Base-by-base conservation (phyloP, 257 asterid genomes). In the Solanum tarijense region DNA sequence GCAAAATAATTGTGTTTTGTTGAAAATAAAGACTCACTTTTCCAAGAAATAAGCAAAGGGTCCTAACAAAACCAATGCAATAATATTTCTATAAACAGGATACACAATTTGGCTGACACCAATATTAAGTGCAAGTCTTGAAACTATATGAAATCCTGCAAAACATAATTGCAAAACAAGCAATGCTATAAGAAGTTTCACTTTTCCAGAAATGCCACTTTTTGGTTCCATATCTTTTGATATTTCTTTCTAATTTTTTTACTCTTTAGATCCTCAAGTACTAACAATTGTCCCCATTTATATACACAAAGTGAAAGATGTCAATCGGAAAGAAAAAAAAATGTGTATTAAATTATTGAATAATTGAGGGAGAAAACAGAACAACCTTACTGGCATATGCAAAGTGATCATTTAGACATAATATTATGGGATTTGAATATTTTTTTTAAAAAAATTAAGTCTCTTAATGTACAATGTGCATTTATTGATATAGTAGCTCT, bases 31-130 rank as follows among this genome's bases (percentile, higher is more conserved):
- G 3, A 86, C 96, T 90, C 79, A 95, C 99, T 95, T 95, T 85
- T 96, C 98, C 6, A 91, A 74, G 92, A 94, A 94, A 92, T 94
- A 95, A 66, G 99, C 98, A 27, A 92, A 93, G 83, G 98, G 98
- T 87, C 96, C 98, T 76, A 94, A 87, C 86, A 96, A 84, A 43
- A 94, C 31, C 89, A 95, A 87, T 25, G 98, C 98, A 78, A 96
- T 91, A 55, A 95, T 90, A 86, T 95, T 96, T 81, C 99, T 94
- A 88, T 96, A 94, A 69, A 95, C 94, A 13, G 99, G 98, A 83
- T 92, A 96, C 23, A 95, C 98, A 69, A 96, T 92, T 89, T 94
- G 94, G 95, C 99, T 96, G 43, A 96, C 93, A 69, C 98, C 99
- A 83, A 96, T 91, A 91, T 95, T 93, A 0, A 96, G 94, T 65